phyloP scores from a whole-genome alignment of 805 yeast genomes.

The Nematodospora valgi region DNA sequence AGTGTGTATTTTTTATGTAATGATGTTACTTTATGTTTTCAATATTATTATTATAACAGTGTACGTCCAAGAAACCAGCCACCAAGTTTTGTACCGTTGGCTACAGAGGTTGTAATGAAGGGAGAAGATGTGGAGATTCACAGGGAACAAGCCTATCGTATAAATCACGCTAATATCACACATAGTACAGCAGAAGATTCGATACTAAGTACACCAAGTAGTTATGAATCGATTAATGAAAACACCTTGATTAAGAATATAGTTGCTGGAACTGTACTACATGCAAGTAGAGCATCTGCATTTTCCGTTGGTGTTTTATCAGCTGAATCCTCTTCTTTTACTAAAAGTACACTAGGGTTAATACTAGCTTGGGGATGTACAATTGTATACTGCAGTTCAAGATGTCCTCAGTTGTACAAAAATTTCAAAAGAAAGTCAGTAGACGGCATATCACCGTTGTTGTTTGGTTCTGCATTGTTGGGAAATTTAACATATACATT shows the following conservation, averaged over 20 bases:
- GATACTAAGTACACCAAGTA: constrained; percentile 12
- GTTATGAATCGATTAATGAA: constrained; percentile 14
- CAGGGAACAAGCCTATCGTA: constrained; percentile 8
- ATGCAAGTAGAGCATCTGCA: constrained; percentile 11
- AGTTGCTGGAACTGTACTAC: constrained; percentile 8
- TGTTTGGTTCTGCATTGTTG: constrained; percentile 72
- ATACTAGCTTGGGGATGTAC: constrained; percentile 78
- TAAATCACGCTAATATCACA: constrained; percentile 1
- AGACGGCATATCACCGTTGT: constrained; percentile 76
- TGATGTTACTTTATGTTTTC: constrained; percentile 37
- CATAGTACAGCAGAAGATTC: constrained; percentile 4
- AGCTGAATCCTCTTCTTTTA: neutral
- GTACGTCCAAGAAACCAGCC: constrained; percentile 23
- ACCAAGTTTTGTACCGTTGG: too few species aligned
- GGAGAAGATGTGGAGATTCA: constrained; percentile 1
- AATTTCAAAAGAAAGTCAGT: constrained; percentile 79
- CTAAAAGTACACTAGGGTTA: constrained; percentile 14
- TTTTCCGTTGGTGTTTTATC: constrained; percentile 7
- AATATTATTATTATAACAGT: constrained; percentile 40
- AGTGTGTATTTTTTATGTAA: constrained; percentile 38
- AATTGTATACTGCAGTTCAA: constrained; percentile 65
- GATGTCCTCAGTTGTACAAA: constrained; percentile 81
- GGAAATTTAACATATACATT: constrained; percentile 77
- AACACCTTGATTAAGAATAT: constrained; percentile 3
- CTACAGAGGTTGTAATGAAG: too few species aligned